Percentiles rank a stretch among this genome's conserved stretches.
phyloP scores from a whole-genome alignment of 257 asterid species.

The Nicotiana knightiana region DNA sequence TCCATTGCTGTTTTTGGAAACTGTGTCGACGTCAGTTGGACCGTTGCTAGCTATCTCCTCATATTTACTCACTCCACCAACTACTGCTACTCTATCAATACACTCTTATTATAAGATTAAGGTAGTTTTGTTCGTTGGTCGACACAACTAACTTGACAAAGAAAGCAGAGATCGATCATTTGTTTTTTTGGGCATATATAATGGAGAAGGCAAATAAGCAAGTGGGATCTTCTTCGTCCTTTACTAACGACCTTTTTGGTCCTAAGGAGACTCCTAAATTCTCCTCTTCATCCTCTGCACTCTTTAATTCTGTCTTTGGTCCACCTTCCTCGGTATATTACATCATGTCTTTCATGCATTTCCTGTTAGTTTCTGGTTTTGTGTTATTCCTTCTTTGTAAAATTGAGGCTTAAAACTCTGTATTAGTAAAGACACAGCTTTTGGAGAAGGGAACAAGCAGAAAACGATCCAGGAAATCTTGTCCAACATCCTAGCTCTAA shows the following conservation, averaged over 20 bases:
- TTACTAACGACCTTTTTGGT: slow-evolving; percentile 62
- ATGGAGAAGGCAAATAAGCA: slow-evolving; percentile 62
- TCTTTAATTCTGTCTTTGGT: slow-evolving; percentile 58
- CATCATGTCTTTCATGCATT: not conserved
- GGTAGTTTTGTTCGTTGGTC: slow-evolving; percentile 15
- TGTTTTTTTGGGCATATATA: not conserved
- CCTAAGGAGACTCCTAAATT: slow-evolving; percentile 30
- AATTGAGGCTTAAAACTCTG: too few species aligned
- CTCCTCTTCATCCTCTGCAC: not conserved
- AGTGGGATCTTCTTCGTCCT: slow-evolving; percentile 34
- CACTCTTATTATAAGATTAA: not conserved
- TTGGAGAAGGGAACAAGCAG: too few species aligned
- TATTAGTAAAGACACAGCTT: too few species aligned
- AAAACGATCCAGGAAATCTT: too few species aligned
- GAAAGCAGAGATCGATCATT: not conserved
- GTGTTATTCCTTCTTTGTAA: not conserved
- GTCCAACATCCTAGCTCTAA: too few species aligned
- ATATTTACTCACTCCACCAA: too few species aligned
- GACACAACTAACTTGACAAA: not conserved
- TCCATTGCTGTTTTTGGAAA: not conserved
- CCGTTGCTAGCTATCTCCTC: not conserved
- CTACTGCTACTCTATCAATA: not conserved
- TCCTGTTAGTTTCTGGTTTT: not conserved
- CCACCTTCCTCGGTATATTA: slow-evolving; percentile 48
- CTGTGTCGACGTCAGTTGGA: not conserved